Conservation (phyloP, 2,329 filamentous ascomycete genomes). For the Stenocarpella maydis region DNA sequence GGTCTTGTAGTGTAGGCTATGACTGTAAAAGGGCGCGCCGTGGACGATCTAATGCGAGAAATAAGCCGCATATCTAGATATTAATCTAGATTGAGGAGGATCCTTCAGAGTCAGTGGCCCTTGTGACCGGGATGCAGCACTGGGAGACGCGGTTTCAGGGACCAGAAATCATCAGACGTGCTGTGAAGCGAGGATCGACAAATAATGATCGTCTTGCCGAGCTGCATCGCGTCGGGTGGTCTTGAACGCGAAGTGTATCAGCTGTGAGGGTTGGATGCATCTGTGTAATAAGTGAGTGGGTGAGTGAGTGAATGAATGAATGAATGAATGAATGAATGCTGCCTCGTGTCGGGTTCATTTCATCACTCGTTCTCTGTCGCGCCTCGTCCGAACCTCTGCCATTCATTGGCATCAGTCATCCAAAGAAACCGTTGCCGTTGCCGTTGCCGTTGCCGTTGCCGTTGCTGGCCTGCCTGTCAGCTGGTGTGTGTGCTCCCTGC, state of each 20-base stretch:
- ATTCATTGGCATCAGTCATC: too few species aligned
- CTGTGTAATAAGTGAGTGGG: not conserved
- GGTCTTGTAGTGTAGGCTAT: not conserved
- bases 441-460: too few species aligned
- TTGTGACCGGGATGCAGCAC: constrained; percentile 6
- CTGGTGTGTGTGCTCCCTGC: constrained; percentile 7
- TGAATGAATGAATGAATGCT: too few species aligned
- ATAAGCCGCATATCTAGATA: constrained; percentile 5
- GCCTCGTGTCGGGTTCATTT: not conserved
- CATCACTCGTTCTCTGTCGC: not conserved
- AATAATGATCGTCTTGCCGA: constrained; percentile 16
- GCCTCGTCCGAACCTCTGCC: constrained; percentile 1
- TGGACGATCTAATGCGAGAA: too few species aligned
- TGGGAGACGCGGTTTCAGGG: constrained; percentile 18
- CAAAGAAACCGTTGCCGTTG: too few species aligned
- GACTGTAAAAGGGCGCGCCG: too few species aligned
- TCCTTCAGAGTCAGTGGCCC: not conserved
- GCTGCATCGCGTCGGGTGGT: constrained; percentile 12
- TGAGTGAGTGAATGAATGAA: too few species aligned
- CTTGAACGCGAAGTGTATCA: not conserved
- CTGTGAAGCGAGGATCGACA: constrained; percentile 17
- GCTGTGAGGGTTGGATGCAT: not conserved
- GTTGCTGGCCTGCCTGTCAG: too few species aligned
- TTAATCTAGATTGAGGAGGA: too few species aligned
- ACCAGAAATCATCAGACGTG: constrained; percentile 21